Base-by-base conservation (phyloP, 208 protist genomes). In the Lotmaria passim region DNA sequence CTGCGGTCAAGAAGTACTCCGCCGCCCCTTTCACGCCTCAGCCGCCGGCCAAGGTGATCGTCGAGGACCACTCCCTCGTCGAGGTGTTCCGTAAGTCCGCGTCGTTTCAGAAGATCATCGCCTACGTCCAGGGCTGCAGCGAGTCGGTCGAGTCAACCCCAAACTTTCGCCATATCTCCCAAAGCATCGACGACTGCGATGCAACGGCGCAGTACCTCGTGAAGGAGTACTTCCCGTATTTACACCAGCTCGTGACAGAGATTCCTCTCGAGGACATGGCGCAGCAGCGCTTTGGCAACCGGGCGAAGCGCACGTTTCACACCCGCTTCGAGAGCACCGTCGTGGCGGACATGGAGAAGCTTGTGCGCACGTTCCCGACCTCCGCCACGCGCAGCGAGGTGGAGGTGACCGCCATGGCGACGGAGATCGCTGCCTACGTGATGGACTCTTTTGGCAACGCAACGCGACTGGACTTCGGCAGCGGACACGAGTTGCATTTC, bases 401-500 rank as follows among this genome's bases (percentile, higher is more conserved):
- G n/a, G 79, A 71, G 47, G 43, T 74, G 14, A 55, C 59, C 17
- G 24, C 23, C 28, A 52, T 93, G 34, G 85, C 81, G 31, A 62
- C 59, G 36, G 98, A 99, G 81, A 31, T 99, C 12, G 72, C 67
- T 3, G 73, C 73, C 17, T 99, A 99, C 79, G 66, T 98, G 10
- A 68, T 79, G 43, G 93, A 97, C 53, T 64, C 85, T 33, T 99
- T 99, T 55, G 99, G 99, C 4, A 98, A 99, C 72, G 53, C 69
- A 26, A 94, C 82, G 3, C 90, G 99, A 43, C 98, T 99, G 7
- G 99, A 99, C 83, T 99, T 99, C 76, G 99, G 99, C 57, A 99
- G 97, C 10, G 98, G 99, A 21, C 98, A 99, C 72, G 99, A 99
- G 80, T 62, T 98, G n/a, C 85, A 97, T 64, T 99, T 99, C 78